phyloP scores from a whole-genome alignment of 2,329 filamentous ascomycete species.

The Diplodia corticola region DNA sequence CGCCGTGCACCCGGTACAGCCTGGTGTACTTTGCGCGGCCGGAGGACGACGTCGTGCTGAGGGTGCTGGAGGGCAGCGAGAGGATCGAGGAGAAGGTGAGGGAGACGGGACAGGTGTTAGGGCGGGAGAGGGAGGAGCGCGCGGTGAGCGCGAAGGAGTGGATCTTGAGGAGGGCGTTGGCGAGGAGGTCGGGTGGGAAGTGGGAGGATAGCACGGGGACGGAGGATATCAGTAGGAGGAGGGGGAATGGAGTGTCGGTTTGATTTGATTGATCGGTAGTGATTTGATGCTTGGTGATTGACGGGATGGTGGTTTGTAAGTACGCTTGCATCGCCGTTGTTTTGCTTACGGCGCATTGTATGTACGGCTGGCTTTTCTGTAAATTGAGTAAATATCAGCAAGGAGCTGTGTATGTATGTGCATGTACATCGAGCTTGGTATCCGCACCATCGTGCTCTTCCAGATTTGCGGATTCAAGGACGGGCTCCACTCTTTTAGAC shows the following conservation, averaged over 20 bases:
- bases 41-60: constrained; percentile 36
- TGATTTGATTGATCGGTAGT: neutral
- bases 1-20: constrained; percentile 48
- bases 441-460: too few species aligned
- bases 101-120: constrained; percentile 25
- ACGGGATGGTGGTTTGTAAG: neutral
- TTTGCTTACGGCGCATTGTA: neutral
- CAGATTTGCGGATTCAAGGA: too few species aligned
- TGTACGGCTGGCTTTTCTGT: neutral
- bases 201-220: constrained; percentile 37
- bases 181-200: constrained; percentile 33
- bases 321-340: neutral
- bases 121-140: constrained; percentile 27
- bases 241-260: neutral
- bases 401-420: too few species aligned
- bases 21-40: constrained; percentile 58
- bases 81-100: constrained; percentile 32
- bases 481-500: too few species aligned
- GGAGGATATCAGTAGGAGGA: constrained; percentile 30
- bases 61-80: constrained; percentile 21
- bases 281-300: neutral
- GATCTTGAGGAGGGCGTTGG: constrained; percentile 44
- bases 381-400: neutral
- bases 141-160: constrained; percentile 46
- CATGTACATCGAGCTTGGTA: neutral